These are phyloP conservation scores for Murraya koenigii DNA, from an alignment of 345 rosid genomes.

Conservation along the genomic window DNA sequence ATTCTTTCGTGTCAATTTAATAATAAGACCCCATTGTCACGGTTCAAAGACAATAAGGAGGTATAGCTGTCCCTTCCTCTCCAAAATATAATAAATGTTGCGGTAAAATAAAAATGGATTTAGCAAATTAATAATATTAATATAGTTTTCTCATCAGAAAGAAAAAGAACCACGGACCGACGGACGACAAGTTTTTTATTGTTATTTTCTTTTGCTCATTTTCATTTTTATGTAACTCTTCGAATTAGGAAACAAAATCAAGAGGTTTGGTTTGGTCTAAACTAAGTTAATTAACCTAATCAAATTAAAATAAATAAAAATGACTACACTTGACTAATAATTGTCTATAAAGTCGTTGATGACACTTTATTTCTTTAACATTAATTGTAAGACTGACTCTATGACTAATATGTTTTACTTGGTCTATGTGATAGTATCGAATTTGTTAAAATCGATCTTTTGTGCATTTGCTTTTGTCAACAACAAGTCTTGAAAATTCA, in stretches of 20 bases:
- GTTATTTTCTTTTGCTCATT: too few relatives aligned
- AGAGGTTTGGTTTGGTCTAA: neutral
- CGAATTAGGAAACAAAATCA: neutral
- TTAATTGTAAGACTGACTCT: neutral
- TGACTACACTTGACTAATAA: neutral
- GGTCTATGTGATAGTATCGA: neutral
- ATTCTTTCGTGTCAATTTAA: neutral
- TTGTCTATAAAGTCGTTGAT: neutral
- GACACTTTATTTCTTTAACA: neutral
- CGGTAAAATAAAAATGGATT: neutral
- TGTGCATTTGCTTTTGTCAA: neutral
- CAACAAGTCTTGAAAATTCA: too few relatives aligned
- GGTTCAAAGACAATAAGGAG: neutral
- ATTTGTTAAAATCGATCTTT: too few relatives aligned
- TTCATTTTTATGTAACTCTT: too few relatives aligned
- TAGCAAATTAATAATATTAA: neutral
- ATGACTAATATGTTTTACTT: neutral
- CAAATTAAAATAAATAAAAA: too few relatives aligned
- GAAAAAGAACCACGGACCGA: neutral
- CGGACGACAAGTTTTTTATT: neutral
- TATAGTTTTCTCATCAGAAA: neutral
- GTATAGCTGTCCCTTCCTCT: neutral
- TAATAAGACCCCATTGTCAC: neutral
- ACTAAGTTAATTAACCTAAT: neutral
- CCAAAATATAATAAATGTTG: neutral